Evolutionary conservation across 2,329 filamentous ascomycete species (phyloP), one percentile per base, ranked within the genome.

Genomic region (Fusarium circinatum): DNA sequence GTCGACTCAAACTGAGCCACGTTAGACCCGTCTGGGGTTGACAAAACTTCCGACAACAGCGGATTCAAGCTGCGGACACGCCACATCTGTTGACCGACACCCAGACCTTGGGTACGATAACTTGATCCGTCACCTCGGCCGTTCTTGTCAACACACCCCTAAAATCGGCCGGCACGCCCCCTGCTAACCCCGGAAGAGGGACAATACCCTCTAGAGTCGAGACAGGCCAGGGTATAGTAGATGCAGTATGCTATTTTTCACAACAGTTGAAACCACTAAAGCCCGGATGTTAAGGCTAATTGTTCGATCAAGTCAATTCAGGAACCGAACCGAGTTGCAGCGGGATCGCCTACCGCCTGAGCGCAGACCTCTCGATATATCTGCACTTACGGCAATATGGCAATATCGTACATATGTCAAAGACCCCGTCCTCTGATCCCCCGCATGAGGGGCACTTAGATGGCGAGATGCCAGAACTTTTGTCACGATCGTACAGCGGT

Each of bases 21-120:
- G 76, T 78, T 78, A 76, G 76, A 64, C 70, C 73, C 62, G 76
- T 78, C 76, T 78, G 76, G 76, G 76, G 76, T 78, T 78, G 73
- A 78, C 75, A 77, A 78, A 77, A 77, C 73, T 74, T 78, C 76
- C 76, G 76, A 78, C 71, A 58, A 69, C 45, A 74, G 70, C 54
- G 75, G 72, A 74, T 65, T 56, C 71, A 60, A 58, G 55, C 74
- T 78, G 64, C 48, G 62, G 34, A 56, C 75, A 78, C 76, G 57
- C 76, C 63, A 54, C 44, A 26, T 51, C 51, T 65, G 61, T 72
- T 56, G 62, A 72, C 68, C 54, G 58, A 78, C 67, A 67, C 59
- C 70, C 54, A 61, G 44, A 44, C 30, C 59, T 48, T 54, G 51
- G 49, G 57, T 55, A 42, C 42, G 52, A 68, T 64, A 62, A 63